Evolutionary conservation across 2,329 filamentous ascomycete species (phyloP).

Genomic region (Colletotrichum camelliae): DNA sequence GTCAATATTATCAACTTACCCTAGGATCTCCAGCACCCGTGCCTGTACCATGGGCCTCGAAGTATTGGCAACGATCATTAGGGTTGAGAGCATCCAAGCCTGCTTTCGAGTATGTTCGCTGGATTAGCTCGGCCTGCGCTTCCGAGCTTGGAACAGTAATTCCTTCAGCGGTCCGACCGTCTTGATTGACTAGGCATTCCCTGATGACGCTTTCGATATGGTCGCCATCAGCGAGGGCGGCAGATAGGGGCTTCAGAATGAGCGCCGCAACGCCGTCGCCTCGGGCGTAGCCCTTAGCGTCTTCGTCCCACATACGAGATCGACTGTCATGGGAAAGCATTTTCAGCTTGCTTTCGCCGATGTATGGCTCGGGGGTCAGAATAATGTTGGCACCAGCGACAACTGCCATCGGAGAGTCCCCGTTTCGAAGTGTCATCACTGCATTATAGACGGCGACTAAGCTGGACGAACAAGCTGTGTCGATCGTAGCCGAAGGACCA

Average conservation of each 20-base stretch:
- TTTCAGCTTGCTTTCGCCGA: constrained; percentile 21
- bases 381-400: constrained; percentile 32
- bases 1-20: neutral
- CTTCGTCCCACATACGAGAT: constrained; percentile 44
- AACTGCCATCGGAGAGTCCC: constrained; percentile 33
- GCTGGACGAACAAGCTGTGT: constrained; percentile 52
- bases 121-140: constrained; percentile 32
- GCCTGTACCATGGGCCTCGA: constrained; percentile 45
- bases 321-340: constrained; percentile 24
- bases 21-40: constrained; percentile 43
- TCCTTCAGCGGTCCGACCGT: constrained; percentile 22
- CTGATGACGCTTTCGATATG: constrained; percentile 29
- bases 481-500: constrained; percentile 45
- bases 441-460: constrained; percentile 46
- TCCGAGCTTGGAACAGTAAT: constrained; percentile 40
- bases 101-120: constrained; percentile 27
- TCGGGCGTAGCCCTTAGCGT: constrained; percentile 56
- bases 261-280: constrained; percentile 56
- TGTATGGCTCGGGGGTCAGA: neutral
- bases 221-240: constrained; percentile 42
- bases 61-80: constrained; percentile 13
- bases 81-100: constrained; percentile 13
- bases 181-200: constrained; percentile 26
- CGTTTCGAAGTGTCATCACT: constrained; percentile 35
- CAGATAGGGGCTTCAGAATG: constrained; percentile 49